Base-by-base conservation (phyloP, 768 basidiomycete genomes). In the Termitomyces sp. region DNA sequence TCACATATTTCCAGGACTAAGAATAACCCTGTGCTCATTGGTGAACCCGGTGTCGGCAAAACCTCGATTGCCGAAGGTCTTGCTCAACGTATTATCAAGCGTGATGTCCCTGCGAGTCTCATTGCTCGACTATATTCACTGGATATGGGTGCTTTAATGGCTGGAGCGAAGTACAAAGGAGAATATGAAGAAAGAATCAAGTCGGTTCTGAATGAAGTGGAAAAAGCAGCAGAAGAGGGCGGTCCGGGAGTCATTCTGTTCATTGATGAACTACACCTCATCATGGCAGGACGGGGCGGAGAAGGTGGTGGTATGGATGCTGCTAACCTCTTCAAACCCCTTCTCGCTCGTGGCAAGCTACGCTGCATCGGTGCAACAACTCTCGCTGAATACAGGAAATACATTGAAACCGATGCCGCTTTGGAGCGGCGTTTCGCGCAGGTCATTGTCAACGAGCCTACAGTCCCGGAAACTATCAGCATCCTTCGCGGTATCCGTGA, bases 131-230 rank as follows among this genome's bases (percentile, higher is more conserved):
- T 95, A 13, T 94, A 82, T 69, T 88, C 92, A 6, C 79, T 98
- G 32, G 95, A 97, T 68, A 91, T 97, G 89, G 95, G 95, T 61
- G 92, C 94, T 1, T 81, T 98, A 55, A 94, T 94, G 90, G 93
- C 93, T 13, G 90, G 90, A 41, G 90, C 90, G 20, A 89, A 89
- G 69, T 94, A 93, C 77, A 95, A 94, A 68, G 96, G 80, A 42
- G 94, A 98, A 73, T 99, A 94, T 71, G 95, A 98, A 73, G 95
- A 98, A 69, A 89, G 95, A 41, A 86, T 98, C 74, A 98, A 97
- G 70, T 75, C 87, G 12, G 92, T 98, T 55, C 74, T 99, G 56
- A 86, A 88, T 69, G 96, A 98, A 73, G 87, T 98, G 60, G 95
- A 98, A 71, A 94, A 95, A 72, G 82, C 89, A 0, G 76, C 86